These are phyloP conservation scores for Coniophora puteana DNA, from an alignment of 1,284 basidiomycete species.

Conservation along the genomic window DNA sequence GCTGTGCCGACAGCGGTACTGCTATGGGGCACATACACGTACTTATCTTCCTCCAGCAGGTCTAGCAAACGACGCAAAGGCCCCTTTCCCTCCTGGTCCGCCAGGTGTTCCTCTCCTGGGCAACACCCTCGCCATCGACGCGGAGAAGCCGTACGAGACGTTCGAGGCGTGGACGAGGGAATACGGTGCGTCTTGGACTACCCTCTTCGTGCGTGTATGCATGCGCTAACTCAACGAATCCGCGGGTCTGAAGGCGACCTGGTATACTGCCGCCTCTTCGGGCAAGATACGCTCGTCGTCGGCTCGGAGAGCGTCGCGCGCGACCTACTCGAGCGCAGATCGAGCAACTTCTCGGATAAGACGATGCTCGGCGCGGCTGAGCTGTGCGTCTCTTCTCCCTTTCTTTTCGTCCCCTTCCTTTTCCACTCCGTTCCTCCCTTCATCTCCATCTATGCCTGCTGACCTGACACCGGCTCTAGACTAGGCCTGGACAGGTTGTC, in stretches of 20 bases:
- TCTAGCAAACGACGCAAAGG: too few species aligned
- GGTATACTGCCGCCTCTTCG: background rate
- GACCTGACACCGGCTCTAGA: too few species aligned
- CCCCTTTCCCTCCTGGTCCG: background rate
- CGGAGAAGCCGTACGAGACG: background rate
- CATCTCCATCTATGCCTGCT: too few species aligned
- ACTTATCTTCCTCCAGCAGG: too few species aligned
- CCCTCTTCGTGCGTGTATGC: too few species aligned
- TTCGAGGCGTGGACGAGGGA: background rate
- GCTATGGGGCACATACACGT: too few species aligned
- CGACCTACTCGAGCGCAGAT: background rate
- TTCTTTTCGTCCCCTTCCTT: too few species aligned
- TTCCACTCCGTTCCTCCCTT: too few species aligned
- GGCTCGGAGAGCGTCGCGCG: background rate
- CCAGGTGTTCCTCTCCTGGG: background rate
- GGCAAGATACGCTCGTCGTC: background rate
- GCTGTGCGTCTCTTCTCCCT: background rate
- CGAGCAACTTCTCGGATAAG: background rate
- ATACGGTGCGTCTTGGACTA: too few species aligned
- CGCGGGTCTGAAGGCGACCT: background rate
- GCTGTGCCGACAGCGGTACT: too few species aligned
- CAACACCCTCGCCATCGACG: background rate
- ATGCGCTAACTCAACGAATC: too few species aligned
- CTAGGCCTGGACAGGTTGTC: too few species aligned
- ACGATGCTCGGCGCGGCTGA: background rate